Percentiles rank a stretch among this genome's conserved stretches.
These are phyloP conservation scores for Fusarium nodosum DNA, from an alignment of 2,329 filamentous ascomycete genomes.

Conservation along the genomic window DNA sequence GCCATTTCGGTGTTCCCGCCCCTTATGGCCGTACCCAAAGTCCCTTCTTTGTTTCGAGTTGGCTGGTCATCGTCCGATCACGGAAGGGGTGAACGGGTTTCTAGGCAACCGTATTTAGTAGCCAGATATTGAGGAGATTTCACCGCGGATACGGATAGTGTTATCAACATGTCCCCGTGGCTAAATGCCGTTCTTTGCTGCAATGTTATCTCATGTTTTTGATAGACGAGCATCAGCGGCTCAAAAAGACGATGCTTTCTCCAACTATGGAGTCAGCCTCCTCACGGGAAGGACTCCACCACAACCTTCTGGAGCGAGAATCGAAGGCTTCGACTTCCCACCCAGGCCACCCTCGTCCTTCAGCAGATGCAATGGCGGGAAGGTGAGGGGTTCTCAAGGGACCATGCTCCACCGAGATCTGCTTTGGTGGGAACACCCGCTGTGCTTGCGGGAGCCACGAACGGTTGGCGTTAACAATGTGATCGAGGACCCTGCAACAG, in stretches of 20 bases:
- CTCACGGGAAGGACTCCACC: constrained; percentile 50
- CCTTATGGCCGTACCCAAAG: constrained; percentile 38
- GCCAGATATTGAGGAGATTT: constrained; percentile 13
- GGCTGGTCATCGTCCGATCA: constrained; percentile 43
- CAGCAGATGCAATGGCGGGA: constrained; percentile 50
- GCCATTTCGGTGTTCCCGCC: constrained; percentile 50
- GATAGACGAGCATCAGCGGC: constrained; percentile 47
- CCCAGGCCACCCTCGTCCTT: constrained; percentile 45
- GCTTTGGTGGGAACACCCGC: constrained; percentile 48
- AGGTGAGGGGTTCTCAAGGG: constrained; percentile 49
- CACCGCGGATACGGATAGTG: neutral
- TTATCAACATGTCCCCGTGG: neutral
- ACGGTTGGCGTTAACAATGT: constrained; percentile 42
- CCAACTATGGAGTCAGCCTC: constrained; percentile 49
- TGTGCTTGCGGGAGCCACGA: constrained; percentile 49
- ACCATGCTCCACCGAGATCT: constrained; percentile 49
- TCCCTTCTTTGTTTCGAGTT: constrained; percentile 41
- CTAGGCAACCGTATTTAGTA: constrained; percentile 25
- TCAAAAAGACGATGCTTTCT: constrained; percentile 45
- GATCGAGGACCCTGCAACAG: constrained; percentile 43
- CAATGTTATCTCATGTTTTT: constrained; percentile 21
- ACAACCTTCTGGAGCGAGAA: constrained; percentile 50
- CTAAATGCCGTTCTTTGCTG: neutral
- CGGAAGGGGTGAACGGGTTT: constrained; percentile 29
- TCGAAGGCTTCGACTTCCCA: constrained; percentile 49